Conservation (phyloP, 345 rosid genomes). For the Turnera subulata region DNA sequence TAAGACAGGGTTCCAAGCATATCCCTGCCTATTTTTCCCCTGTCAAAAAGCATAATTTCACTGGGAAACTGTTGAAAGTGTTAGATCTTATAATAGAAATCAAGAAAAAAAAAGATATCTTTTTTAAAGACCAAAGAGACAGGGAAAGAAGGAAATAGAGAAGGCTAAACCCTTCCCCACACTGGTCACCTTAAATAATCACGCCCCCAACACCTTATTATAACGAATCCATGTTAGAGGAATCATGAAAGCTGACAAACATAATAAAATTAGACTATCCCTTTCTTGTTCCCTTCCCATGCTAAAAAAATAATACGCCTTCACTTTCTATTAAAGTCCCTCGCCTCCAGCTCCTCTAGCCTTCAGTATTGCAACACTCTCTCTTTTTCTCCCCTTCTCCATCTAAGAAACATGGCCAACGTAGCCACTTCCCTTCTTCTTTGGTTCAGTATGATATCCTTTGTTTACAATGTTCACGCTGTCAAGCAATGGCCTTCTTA, state of each 20-base stretch:
- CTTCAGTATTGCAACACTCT: neutral
- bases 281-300: constrained; percentile 9
- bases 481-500: constrained; percentile 26
- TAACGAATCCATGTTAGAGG: constrained; percentile 47
- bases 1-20: too few species aligned
- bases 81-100: constrained; percentile 5
- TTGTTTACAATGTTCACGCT: constrained; percentile 26
- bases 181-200: constrained; percentile 47
- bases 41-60: too few species aligned
- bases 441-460: constrained; percentile 29
- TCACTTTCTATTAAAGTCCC: constrained; percentile 18
- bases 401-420: constrained; percentile 26
- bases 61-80: too few species aligned
- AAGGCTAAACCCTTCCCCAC: constrained; percentile 37
- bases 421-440: constrained; percentile 24
- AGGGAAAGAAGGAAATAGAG: neutral
- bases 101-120: neutral
- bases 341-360: neutral
- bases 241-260: constrained; percentile 54
- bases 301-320: constrained; percentile 12
- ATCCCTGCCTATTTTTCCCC: too few species aligned
- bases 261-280: constrained; percentile 22
- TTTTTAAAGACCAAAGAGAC: constrained; percentile 1
- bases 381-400: neutral
- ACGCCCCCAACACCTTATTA: constrained; percentile 59